A percentile compares a stretch with the other conserved stretches of the same genome.
Conservation (phyloP, 2,329 filamentous ascomycete genomes). For the Diaporthe ampelina region DNA sequence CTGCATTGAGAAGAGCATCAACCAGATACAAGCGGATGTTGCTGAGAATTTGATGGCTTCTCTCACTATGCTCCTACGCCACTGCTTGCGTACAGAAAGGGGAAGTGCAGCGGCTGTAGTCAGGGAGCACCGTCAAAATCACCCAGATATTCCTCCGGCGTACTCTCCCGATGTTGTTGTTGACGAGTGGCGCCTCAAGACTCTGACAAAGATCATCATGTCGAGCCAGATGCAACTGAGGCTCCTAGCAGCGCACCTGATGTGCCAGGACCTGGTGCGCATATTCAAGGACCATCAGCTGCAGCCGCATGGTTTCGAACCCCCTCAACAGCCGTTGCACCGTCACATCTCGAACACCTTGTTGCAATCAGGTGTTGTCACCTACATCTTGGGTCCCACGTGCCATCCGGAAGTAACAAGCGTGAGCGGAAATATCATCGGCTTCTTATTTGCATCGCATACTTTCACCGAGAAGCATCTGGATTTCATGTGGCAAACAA, state of each 20-base stretch:
- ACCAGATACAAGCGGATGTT: slow-evolving; percentile 62
- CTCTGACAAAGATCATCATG: slow-evolving; percentile 79
- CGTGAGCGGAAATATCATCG: slow-evolving; percentile 85
- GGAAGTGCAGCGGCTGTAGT: slow-evolving; percentile 53
- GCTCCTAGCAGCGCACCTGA: slow-evolving; percentile 80
- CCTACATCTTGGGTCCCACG: slow-evolving; percentile 90
- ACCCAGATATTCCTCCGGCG: slow-evolving; percentile 55
- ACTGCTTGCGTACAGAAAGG: slow-evolving; percentile 55
- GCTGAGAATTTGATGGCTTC: slow-evolving; percentile 55
- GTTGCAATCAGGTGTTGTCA: slow-evolving; percentile 77
- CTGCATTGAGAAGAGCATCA: slow-evolving; percentile 70
- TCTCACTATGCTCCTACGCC: slow-evolving; percentile 60
- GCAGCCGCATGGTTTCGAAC: slow-evolving; percentile 57
- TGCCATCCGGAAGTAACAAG: slow-evolving; percentile 92
- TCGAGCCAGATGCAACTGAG: slow-evolving; percentile 93
- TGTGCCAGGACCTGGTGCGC: slow-evolving; percentile 78
- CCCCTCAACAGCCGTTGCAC: slow-evolving; percentile 63
- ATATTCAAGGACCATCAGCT: slow-evolving; percentile 74
- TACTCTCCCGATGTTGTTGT: slow-evolving; percentile 65
- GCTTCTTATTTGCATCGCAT: slow-evolving; percentile 85
- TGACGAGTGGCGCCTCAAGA: slow-evolving; percentile 77
- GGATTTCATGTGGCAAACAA: slow-evolving; percentile 86
- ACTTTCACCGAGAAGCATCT: slow-evolving; percentile 80
- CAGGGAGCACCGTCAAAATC: slow-evolving; percentile 49
- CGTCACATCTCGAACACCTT: slow-evolving; percentile 79